Evolutionary conservation across 2,329 filamentous ascomycete genomes (phyloP), one percentile per base, ranked within the genome.

Genomic region (Leptographium lundbergii): DNA sequence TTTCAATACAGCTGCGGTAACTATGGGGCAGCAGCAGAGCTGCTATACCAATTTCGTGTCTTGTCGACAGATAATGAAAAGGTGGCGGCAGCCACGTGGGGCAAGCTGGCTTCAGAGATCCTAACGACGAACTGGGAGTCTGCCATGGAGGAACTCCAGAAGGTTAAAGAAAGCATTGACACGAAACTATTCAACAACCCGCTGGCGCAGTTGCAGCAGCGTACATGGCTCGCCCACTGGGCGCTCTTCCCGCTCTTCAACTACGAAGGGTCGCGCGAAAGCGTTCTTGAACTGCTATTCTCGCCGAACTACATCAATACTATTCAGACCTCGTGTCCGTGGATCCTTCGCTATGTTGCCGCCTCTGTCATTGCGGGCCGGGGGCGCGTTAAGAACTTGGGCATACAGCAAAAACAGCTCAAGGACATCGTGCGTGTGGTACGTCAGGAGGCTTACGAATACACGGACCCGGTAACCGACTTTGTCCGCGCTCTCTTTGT

Each of bases 211-310:
- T 87, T 99, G 63, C 87, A 92, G 73, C 92, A 96, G 81, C 89
- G 94, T 71, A 95, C 91, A 61, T 96, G 92, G 89, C 81, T 99
- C 69, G 88, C 96, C 68, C 94, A 99, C 87, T 99, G 94, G 91
- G 86, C 89, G 53, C 86, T 99, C 62, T 99, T 97, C 84, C 92
- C 94, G 63, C 91, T 96, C 77, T 99, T 97, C 84, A 97, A 99
- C 84, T 87, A 89, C 77, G 92, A 97, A 69, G 81, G 85, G 65
- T 89, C 90, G 61, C 90, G 92, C 69, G 94, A 99, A 71, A 83
- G 84, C 66, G 82, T 99, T 67, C 89, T 94, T 70, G 94, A 99
- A 68, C 85, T 97, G 72, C 94, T 96, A 81, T 97, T 99, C 83
- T 95, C 88, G 64, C 88, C 91, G 64, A 83, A 90, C 67, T 99